Evolutionary conservation across 148 eudicot species (phyloP).

Genomic region (Heliamphora exappendiculata): DNA sequence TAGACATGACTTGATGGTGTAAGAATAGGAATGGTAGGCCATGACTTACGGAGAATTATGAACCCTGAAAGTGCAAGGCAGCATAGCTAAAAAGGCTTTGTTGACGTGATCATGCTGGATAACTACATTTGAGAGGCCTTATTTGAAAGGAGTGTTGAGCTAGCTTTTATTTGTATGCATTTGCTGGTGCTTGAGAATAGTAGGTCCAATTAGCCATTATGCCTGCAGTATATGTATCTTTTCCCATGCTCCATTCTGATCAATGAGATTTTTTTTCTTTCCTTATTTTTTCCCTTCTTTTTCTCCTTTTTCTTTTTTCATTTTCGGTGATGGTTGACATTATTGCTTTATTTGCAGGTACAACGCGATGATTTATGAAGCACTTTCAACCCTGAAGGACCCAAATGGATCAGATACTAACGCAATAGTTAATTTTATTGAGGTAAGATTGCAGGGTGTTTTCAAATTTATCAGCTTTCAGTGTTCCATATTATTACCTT

Average conservation of each 20-base stretch:
- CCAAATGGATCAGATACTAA: conserved; percentile 61
- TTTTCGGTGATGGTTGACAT: conserved; percentile 2
- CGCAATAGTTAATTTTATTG: conserved; percentile 52
- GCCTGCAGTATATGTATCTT: background rate
- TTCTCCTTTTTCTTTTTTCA: background rate
- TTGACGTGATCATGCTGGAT: background rate
- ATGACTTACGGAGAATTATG: no score
- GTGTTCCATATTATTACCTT: background rate
- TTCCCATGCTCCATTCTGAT: background rate
- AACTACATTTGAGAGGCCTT: background rate
- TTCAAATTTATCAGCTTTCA: background rate
- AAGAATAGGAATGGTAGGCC: no score
- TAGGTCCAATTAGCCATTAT: no score
- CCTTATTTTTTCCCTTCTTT: background rate
- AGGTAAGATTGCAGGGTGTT: conserved; percentile 33
- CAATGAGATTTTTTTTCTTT: background rate
- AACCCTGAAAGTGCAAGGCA: background rate
- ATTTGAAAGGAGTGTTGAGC: background rate
- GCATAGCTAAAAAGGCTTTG: background rate
- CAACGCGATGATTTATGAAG: conserved; percentile 64
- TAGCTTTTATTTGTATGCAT: no score
- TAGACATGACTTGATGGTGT: no score
- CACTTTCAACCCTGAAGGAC: conserved; percentile 48
- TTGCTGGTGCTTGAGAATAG: no score
- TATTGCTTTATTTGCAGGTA: conserved; percentile 38